A percentile compares a stretch with the other conserved stretches of the same genome.
Evolutionary conservation across 257 asterid species (phyloP).

Genomic region (Primulina tabacum): DNA sequence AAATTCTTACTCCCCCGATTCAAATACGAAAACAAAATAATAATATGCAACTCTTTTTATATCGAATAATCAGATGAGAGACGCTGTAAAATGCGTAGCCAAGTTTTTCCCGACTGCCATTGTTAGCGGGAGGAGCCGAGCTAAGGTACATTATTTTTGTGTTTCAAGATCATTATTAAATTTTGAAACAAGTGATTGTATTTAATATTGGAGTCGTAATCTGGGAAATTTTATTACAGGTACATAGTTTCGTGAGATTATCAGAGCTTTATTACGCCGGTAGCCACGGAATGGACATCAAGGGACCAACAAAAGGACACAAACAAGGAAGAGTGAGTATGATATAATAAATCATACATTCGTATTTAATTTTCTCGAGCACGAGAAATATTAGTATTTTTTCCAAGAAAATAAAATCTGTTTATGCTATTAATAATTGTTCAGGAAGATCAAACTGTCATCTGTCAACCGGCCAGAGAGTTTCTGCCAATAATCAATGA

Average conservation of each 20-base stretch:
- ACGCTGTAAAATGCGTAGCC: constrained; percentile 62
- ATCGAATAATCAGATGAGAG: constrained; percentile 60
- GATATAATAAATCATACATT: background rate
- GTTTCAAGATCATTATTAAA: background rate
- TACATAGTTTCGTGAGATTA: constrained; percentile 56
- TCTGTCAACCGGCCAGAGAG: constrained; percentile 87
- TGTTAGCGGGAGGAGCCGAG: constrained; percentile 77
- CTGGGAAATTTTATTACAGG: constrained; percentile 31
- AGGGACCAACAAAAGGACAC: constrained; percentile 68
- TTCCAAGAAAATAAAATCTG: background rate
- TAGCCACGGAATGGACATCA: constrained; percentile 97
- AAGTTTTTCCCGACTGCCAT: constrained; percentile 82
- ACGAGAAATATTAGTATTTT: too few relatives aligned
- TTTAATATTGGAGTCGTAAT: background rate
- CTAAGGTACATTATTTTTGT: constrained; percentile 47
- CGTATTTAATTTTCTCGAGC: constrained; percentile 2
- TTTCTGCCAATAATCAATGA: constrained; percentile 80
- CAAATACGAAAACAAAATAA: too few relatives aligned
- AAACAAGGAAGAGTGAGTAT: constrained; percentile 45
- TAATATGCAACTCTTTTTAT: background rate
- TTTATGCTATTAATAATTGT: constrained; percentile 15
- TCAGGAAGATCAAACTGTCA: constrained; percentile 71
- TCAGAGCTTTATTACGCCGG: constrained; percentile 91
- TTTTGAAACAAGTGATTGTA: background rate
- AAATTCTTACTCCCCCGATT: too few relatives aligned